Base-by-base conservation (phyloP, 2,329 filamentous ascomycete genomes). In the Nothopassalora personata region DNA sequence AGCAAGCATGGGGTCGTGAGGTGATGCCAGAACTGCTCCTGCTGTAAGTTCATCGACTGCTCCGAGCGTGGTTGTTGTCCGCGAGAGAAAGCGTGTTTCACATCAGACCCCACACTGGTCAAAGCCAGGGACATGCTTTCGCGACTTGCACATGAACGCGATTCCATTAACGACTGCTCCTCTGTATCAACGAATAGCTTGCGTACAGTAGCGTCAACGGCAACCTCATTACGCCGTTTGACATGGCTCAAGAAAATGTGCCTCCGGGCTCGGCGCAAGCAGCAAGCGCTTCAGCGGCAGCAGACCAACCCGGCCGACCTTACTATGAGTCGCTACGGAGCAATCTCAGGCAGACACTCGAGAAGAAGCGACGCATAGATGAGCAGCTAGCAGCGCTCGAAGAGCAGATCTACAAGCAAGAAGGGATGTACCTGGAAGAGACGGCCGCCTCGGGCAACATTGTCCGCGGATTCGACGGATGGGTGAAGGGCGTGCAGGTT, bases 401-500 rank as follows among this genome's bases (percentile, higher is more conserved):
- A 78, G 90, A 96, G 53, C 83, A 84, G 64, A 97, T 99, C 68
- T 86, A 83, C 71, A 86, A 88, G 64, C 88, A 90, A 70, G 94
- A 99, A 74, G 85, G 87, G 59, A 83, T 87, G 18, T 99, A 99
- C 74, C 85, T 99, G 54, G 93, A 97, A 74, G 91, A 91, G 69
- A 95, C 91, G 4, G 87, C 86, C 13, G 85, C 81, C 67, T 83
- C 84, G 19, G 94, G 94, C 48, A 99, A 99, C 77, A 97, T 99
- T 72, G 93, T 99, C 73, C 91, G 90, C 52, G 94, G 94, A 23
- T 99, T 99, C 74, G 94, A 99, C 74, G 95, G 91, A 72, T 99
- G 97, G 77, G 95, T 96, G 80, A 99, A 99, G 75, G 92, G 82
- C 4, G 81, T 86, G 10, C 80, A 84, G 65, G 80, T 77, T 3